Conservation (phyloP, 2,329 filamentous ascomycete genomes). For the Neopestalotiopsis rosae region DNA sequence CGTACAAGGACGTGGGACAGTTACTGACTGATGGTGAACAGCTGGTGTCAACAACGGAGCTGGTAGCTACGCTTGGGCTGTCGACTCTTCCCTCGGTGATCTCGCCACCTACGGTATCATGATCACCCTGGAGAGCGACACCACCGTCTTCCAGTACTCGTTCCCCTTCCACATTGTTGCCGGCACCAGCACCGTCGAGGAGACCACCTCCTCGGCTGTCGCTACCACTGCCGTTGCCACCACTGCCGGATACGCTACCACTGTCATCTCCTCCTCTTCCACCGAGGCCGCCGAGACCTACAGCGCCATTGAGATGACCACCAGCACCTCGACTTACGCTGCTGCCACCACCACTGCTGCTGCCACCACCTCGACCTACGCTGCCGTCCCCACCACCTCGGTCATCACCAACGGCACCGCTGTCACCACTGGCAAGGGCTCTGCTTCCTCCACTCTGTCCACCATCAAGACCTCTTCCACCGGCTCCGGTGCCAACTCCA, state of each 20-base stretch:
- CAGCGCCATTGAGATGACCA: conserved; percentile 28
- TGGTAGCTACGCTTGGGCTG: conserved; percentile 55
- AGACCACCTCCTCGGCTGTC: conserved; percentile 9
- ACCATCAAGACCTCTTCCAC: conserved; percentile 25
- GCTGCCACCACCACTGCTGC: conserved; percentile 28
- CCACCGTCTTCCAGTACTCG: conserved; percentile 63
- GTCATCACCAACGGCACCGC: conserved; percentile 18
- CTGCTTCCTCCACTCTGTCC: conserved; percentile 30
- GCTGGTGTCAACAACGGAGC: conserved; percentile 51
- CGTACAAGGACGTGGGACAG: neutral
- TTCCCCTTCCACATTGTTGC: conserved; percentile 62
- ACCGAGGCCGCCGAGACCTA: conserved; percentile 27
- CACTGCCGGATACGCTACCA: conserved; percentile 4
- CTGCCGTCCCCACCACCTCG: conserved; percentile 24
- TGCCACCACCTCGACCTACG: conserved; percentile 34
- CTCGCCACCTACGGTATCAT: conserved; percentile 62
- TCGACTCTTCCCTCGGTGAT: conserved; percentile 50
- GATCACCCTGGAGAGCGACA: conserved; percentile 55
- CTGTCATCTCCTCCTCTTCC: neutral
- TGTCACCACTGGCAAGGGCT: conserved; percentile 20
- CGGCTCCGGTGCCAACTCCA: conserved; percentile 20
- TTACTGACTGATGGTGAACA: conserved; percentile 30
- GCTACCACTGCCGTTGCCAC: neutral
- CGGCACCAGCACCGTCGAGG: conserved; percentile 26
- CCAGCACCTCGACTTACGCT: conserved; percentile 22